phyloP scores from a whole-genome alignment of 192 early-diverging fungal species.

The Backusella tarrabulga region DNA sequence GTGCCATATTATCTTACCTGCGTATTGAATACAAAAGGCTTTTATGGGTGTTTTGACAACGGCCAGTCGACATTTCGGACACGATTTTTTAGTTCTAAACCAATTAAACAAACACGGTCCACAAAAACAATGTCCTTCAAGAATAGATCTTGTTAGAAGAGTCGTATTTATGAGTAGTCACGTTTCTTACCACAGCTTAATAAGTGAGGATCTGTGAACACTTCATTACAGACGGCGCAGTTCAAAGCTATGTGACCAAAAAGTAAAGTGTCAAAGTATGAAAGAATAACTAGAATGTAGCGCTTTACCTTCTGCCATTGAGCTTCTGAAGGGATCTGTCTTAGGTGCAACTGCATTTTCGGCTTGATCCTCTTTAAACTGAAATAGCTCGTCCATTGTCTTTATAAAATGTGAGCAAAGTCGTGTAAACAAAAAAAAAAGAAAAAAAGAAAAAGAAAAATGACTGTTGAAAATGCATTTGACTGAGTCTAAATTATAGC shows the following conservation, averaged over 20 bases:
- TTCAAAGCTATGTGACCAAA: background rate
- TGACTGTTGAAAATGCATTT: too few species aligned
- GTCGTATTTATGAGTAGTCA: background rate
- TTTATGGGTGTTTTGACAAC: background rate
- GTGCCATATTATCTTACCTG: background rate
- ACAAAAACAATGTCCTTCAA: background rate
- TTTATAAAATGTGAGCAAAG: background rate
- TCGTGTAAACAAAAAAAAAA: too few species aligned
- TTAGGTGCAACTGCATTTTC: background rate
- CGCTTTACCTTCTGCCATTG: background rate
- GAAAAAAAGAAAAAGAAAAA: too few species aligned
- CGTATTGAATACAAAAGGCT: background rate
- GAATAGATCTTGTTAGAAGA: background rate
- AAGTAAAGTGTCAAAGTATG: background rate
- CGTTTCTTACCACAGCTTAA: background rate
- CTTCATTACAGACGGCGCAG: background rate
- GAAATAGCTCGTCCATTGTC: background rate
- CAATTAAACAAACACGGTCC: background rate
- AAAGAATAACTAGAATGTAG: background rate
- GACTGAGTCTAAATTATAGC: too few species aligned
- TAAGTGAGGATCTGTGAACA: background rate
- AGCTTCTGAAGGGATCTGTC: background rate
- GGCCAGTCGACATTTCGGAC: constrained; percentile 1
- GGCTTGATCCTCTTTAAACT: background rate
- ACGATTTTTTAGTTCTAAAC: background rate